These are phyloP conservation scores for Glutinoglossum americanum DNA, from an alignment of 495 filamentous ascomycete species.

Conservation along the genomic window DNA sequence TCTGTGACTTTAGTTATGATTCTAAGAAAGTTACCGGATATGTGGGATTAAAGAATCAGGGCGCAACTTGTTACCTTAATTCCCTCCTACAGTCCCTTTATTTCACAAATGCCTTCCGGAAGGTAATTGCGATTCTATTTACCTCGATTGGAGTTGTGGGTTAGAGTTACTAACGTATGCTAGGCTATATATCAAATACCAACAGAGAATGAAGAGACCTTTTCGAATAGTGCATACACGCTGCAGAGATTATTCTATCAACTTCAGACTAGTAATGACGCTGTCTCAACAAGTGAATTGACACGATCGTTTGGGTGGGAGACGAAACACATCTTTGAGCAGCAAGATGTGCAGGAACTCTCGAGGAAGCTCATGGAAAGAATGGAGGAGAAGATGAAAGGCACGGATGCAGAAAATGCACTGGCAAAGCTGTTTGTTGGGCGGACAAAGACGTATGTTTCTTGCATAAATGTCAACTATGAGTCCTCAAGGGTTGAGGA, in stretches of 20 bases:
- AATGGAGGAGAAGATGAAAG: conserved; percentile 94
- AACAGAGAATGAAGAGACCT: conserved; percentile 59
- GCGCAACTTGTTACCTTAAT: conserved; percentile 95
- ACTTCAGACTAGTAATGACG: conserved; percentile 57
- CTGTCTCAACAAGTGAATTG: conserved; percentile 79
- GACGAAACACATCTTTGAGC: conserved; percentile 91
- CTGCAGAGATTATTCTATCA: conserved; percentile 88
- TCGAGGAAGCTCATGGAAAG: conserved; percentile 92
- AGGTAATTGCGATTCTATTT: conserved; percentile 28
- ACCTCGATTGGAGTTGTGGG: neutral
- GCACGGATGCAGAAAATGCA: conserved; percentile 81
- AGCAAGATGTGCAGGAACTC: conserved; percentile 96
- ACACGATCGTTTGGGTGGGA: conserved; percentile 97
- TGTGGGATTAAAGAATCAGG: conserved; percentile 93
- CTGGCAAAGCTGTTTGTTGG: conserved; percentile 81
- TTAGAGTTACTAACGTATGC: neutral
- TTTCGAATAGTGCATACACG: conserved; percentile 76
- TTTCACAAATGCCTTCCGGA: conserved; percentile 92
- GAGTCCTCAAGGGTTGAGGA: conserved; percentile 88
- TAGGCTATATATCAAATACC: conserved; percentile 93
- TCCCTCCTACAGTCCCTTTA: conserved; percentile 91
- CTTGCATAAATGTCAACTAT: conserved; percentile 94
- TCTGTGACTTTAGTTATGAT: conserved; percentile 42
- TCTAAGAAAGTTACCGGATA: conserved; percentile 97
- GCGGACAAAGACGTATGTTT: conserved; percentile 95